Percentiles rank a stretch among this genome's conserved stretches.
Evolutionary conservation across 129 eudicot species (phyloP).

Genomic region (sunflower (Helianthus annuus)): HanXRQr2.0-SUNRISE NC_035448.2:122550529-122551028

Average conservation of each 20-base stretch:
- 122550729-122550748: background rate
- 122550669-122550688: background rate
- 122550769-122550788: conserved; percentile 42
- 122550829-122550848: conserved; percentile 47
- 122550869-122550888: conserved; percentile 39
- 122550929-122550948: too few species aligned
- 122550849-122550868: conserved; percentile 48
- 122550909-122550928: conserved; percentile 11
- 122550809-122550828: conserved; percentile 32
- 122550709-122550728: background rate
- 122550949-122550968: background rate
- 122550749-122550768: background rate
- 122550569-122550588: background rate
- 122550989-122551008: background rate
- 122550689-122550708: background rate
- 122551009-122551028: background rate
- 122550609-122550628: background rate
- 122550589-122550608: background rate
- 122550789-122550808: conserved; percentile 23
- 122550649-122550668: background rate
- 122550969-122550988: background rate
- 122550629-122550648: background rate
- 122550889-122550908: conserved; percentile 13
- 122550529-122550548: background rate
- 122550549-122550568: background rate